Evolutionary conservation across 1,284 basidiomycete genomes (phyloP), one percentile per base, ranked within the genome.

Genomic region (Schizophyllum amplum): DNA sequence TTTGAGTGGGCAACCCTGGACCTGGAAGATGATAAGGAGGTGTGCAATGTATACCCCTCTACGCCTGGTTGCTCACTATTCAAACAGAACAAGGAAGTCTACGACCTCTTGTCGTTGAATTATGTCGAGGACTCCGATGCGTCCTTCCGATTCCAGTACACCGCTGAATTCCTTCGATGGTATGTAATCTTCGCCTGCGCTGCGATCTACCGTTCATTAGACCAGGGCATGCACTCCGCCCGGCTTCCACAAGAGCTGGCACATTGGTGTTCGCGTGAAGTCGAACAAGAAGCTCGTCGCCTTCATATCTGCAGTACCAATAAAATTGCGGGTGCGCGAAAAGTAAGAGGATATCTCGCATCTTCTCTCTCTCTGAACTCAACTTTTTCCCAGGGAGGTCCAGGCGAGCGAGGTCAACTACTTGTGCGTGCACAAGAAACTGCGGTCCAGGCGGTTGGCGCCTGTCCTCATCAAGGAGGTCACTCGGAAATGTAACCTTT

Each of bases 381-480:
- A 46, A 6, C 42, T 47, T 46, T 54, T 54, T 24, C 51, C 20
- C 61, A 96, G 92, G 57, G 73, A 77, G 6, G 79, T 97, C 66
- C 74, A 74, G 47, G 82, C 85, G 33, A 86, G 87, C 65, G 97
- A 99, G 73, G 96, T 99, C 75, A 99, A 99, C 73, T 99, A 95
- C 72, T 85, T 99, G 53, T 98, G 94, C 66, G 87, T 98, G 3
- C 96, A 98, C 81, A 99, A 99, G 76, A 98, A 98, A 72, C 76
- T 99, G 52, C 87, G 97, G 13, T 92, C 93, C 4, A 99, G 98
- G 71, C 90, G 97, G 33, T 80, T 99, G 20, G 90, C 97, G 0
- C 97, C 97, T 0, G 92, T 99, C 24, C 80, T 99, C 54, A 99
- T 99, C 75, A 98, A 98, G 71, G 97, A 99, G 71, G 91, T 99